Evolutionary conservation across 2,329 filamentous ascomycete genomes (phyloP), one percentile per base, ranked within the genome.

Genomic region (Phialophora chinensis): DNA sequence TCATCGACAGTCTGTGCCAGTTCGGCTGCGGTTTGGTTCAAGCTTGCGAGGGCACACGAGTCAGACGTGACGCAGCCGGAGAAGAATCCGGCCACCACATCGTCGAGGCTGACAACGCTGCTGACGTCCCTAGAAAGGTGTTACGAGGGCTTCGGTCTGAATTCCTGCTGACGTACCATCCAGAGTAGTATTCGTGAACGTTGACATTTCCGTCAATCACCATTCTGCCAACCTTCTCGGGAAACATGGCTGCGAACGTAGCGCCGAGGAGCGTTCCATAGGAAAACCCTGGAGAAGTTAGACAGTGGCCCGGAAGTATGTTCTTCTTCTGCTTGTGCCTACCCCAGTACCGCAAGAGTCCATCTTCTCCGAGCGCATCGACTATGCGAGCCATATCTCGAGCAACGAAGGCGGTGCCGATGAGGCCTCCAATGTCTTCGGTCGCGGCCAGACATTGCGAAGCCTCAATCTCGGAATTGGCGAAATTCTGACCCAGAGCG

Each of bases 351-450:
- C 49, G 78, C 3, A 67, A 33, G 1, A 63, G 25, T n/a, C 55
- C 54, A 50, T 63, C 65, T 62, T 67, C 44, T 35, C 47, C 61
- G 10, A 67, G 50, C 33, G 55, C 61, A 17, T 63, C 61, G 27
- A 60, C 54, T 23, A 67, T 63, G 33, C 17, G 49, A 11, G 53
- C 33, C 68, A 83, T 74, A 64, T 85, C 83, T 38, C 82, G 73
- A 0, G 77, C 82, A 0, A 77, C 75, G 66, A 80, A 83, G 0
- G 79, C 78, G 0, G 81, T 83, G 10, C 82, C 80, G 14, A 71
- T 35, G 2, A 66, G 59, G 14, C 52, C 12, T 52, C 62, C 68
- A 14, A 53, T 60, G 25, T 57, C 63, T 12, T 29, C 17, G 25
- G 25, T 29, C 4, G 25, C 52, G 17, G 25, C 25, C 25, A 8